Conservation (phyloP, 495 filamentous ascomycete genomes). For the Penicillium antarcticum region DNA sequence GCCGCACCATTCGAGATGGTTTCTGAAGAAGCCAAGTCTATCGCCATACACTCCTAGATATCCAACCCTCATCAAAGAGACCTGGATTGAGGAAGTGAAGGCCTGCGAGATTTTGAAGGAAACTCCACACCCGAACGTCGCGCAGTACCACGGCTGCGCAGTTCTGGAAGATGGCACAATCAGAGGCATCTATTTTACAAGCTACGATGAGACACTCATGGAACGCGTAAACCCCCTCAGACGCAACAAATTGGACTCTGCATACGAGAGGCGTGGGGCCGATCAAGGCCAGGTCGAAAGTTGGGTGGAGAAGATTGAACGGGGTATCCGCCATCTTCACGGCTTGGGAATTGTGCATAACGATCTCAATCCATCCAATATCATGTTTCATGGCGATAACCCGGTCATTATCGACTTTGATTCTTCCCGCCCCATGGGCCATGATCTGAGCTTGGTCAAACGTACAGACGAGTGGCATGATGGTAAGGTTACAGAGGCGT, state of each 20-base stretch:
- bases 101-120: slow-evolving; percentile 19
- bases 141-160: slow-evolving; percentile 27
- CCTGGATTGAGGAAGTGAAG: slow-evolving; percentile 7
- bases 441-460: slow-evolving; percentile 1
- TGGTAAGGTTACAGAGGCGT: neutral
- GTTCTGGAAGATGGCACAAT: slow-evolving; percentile 23
- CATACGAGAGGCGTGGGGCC: neutral
- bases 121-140: slow-evolving; percentile 27
- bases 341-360: slow-evolving; percentile 25
- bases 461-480: neutral
- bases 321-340: slow-evolving; percentile 34
- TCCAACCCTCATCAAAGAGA: slow-evolving; percentile 1
- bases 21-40: slow-evolving; percentile 7
- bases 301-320: slow-evolving; percentile 14
- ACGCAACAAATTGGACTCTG: slow-evolving; percentile 14
- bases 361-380: slow-evolving; percentile 28
- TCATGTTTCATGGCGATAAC: slow-evolving; percentile 23
- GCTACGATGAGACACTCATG: slow-evolving; percentile 26
- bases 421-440: neutral
- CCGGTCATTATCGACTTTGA: slow-evolving; percentile 21
- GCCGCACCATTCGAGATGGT: neutral
- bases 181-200: slow-evolving; percentile 29
- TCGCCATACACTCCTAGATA: slow-evolving; percentile 3
- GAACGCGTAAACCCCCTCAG: slow-evolving; percentile 16
- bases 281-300: neutral